These are phyloP conservation scores for Setaria viridis DNA, from an alignment of 202 grass and related monocot species.

Conservation along the genomic window DNA sequence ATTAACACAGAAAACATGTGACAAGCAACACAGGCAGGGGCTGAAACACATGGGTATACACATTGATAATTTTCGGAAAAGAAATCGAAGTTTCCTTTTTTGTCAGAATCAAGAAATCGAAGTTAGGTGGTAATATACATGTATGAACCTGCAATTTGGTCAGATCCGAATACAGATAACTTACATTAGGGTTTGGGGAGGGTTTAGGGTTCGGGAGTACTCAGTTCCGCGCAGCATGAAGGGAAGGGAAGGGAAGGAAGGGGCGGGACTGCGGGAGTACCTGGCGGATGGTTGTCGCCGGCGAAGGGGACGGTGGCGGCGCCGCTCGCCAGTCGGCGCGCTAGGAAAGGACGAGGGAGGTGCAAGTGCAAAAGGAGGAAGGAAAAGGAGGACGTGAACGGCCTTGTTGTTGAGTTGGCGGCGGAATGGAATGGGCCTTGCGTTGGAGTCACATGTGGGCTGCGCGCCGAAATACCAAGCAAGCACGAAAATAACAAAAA, in stretches of 20 bases:
- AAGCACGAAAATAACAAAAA: no score
- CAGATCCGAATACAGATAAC: conserved; percentile 5
- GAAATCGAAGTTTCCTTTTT: background rate
- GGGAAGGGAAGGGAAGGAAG: background rate
- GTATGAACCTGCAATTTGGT: background rate
- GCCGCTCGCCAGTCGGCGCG: background rate
- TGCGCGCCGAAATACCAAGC: no score
- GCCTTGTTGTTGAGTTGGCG: no score
- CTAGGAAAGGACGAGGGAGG: background rate
- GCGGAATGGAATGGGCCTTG: no score
- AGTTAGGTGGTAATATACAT: background rate
- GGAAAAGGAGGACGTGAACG: background rate
- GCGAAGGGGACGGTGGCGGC: background rate
- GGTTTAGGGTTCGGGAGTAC: background rate
- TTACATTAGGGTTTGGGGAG: conserved; percentile 23
- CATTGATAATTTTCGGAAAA: background rate
- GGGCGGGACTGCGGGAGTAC: background rate
- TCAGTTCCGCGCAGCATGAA: background rate
- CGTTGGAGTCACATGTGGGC: no score
- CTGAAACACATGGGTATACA: background rate
- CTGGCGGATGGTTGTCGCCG: background rate
- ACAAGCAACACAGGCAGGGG: background rate
- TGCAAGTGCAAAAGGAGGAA: background rate
- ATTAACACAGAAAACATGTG: conserved; percentile 45
- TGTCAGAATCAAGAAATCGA: background rate